These are phyloP conservation scores for Micromonas pusilla DNA, from an alignment of 139 green algal genomes.

Conservation along the genomic window DNA sequence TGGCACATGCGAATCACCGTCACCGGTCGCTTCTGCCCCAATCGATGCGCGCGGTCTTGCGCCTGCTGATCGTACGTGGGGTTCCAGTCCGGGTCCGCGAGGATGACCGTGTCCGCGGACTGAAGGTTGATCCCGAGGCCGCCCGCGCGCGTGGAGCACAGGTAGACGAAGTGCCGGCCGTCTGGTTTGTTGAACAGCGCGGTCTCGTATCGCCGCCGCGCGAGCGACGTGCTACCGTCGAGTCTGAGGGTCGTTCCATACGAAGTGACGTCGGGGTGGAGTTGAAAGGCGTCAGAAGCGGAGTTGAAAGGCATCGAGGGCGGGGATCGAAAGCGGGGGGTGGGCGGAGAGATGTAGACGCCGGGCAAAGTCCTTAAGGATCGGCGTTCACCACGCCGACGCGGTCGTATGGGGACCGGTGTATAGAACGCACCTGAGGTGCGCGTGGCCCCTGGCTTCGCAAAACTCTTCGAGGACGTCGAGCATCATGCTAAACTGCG, in stretches of 20 bases:
- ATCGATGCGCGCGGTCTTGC: constrained; percentile 40
- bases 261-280: no score
- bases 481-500: constrained; percentile 62
- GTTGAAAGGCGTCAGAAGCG: no score
- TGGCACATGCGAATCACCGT: neutral
- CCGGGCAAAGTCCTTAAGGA: no score
- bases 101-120: constrained; percentile 67
- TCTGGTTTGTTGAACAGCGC: constrained; percentile 51
- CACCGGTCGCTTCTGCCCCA: constrained; percentile 45
- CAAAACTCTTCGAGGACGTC: constrained; percentile 61
- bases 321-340: no score
- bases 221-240: constrained; percentile 54
- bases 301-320: no score
- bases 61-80: constrained; percentile 40
- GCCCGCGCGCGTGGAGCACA: constrained; percentile 62
- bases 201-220: constrained; percentile 48
- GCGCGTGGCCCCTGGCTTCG: constrained; percentile 41
- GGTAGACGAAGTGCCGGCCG: constrained; percentile 55
- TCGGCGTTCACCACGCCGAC: no score
- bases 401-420: no score
- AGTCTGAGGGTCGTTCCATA: constrained; percentile 60
- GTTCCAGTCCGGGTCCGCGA: constrained; percentile 66
- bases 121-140: constrained; percentile 83
- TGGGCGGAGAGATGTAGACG: no score
- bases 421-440: no score